Base-by-base conservation (phyloP, 192 early-diverging fungal genomes). In the Backusella tuberculispora region DNA sequence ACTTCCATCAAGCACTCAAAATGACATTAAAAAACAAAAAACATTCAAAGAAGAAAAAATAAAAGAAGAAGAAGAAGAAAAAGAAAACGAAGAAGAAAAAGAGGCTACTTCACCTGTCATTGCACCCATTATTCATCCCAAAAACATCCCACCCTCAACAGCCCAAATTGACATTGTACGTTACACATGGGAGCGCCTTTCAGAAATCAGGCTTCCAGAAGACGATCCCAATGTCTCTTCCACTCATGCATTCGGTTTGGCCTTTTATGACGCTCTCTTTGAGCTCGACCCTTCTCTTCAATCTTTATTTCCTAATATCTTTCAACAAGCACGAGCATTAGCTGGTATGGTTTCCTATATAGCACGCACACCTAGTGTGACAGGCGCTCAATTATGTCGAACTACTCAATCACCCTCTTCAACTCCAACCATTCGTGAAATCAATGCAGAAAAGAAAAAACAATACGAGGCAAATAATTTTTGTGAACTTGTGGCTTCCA, bases 261-360 rank as follows among this genome's bases (percentile, higher is more conserved):
- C 66, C 19, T 66, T 75, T 24, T 75, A 75, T 50, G 53, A 69
- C 10, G 66, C 74, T 4, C 47, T 75, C 21, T 75, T 75, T 45
- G 66, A 68, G 29, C 45, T 69, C 13, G 74, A 75, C 50, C 44
- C 44, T 60, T 66, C 67, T 42, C 74, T 75, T 5, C 47, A 46
- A 21, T 10, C 42, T 8, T 38, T 75, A 4, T 75, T 75, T 45
- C 66, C 67, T 3, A 75, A 75, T 37, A 66, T 75, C 13, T 50
- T 75, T 24, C 66, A 75, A 24, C 74, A 75, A 66, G 66, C 74
- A 42, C 53, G 74, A 60, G 74, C 74, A 15, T 50, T 75, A 14
- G 67, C 74, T 6, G 74, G 74, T 0, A 75, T 75, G 74, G 60
- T 75, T 5, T 66, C 74, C 1, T 75, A 63, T 34, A 75, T 75